These are phyloP conservation scores for Pseudopyricularia javanii DNA, from an alignment of 2,329 filamentous ascomycete genomes.

Conservation along the genomic window DNA sequence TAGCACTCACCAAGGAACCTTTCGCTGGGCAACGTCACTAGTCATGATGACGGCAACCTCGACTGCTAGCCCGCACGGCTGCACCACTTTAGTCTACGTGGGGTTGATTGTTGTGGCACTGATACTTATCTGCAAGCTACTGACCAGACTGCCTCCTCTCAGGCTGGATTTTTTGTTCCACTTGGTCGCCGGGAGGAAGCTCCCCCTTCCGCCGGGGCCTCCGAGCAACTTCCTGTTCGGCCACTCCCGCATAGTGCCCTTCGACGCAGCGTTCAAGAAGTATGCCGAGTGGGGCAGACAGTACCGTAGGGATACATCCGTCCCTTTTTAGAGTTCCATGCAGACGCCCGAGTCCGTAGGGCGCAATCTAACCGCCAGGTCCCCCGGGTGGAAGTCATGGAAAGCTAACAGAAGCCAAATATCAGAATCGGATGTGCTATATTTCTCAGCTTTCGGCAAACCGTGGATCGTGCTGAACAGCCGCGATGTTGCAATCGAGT, in stretches of 20 bases:
- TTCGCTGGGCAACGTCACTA: too few species aligned
- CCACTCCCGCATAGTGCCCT: conserved; percentile 6
- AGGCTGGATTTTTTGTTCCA: neutral
- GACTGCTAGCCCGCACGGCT: neutral
- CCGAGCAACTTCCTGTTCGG: conserved; percentile 25
- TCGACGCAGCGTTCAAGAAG: conserved; percentile 6
- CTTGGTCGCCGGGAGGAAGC: neutral
- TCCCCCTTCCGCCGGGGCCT: conserved; percentile 8
- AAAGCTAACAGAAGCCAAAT: neutral
- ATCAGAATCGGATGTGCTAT: conserved; percentile 12
- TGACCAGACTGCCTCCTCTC: neutral
- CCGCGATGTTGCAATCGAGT: conserved; percentile 25
- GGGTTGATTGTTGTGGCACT: neutral
- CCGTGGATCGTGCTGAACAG: conserved; percentile 30
- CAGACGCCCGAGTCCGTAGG: too few species aligned
- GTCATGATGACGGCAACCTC: neutral
- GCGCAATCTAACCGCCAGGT: too few species aligned
- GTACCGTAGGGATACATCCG: conserved; percentile 3
- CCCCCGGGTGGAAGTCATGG: neutral
- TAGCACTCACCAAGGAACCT: too few species aligned
- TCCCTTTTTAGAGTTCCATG: neutral
- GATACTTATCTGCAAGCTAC: neutral
- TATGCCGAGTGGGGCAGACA: conserved; percentile 6
- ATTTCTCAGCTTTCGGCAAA: conserved; percentile 18
- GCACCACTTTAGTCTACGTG: neutral